Conservation (phyloP, 225 moss, liverwort and hornwort species). For the Physcomitrium patens region DNA sequence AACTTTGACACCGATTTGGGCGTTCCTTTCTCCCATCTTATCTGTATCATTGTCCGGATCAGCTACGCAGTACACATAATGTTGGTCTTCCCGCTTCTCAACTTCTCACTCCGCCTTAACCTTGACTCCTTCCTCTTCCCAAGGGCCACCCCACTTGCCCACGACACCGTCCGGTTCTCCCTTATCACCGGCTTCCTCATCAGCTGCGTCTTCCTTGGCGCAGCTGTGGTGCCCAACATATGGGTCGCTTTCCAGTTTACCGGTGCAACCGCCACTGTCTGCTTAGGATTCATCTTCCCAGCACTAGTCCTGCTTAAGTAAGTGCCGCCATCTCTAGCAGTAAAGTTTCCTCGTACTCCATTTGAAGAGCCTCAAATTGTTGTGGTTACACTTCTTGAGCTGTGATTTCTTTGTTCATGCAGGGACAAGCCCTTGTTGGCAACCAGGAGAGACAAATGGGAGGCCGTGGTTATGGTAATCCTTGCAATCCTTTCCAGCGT, state of each 20-base stretch:
- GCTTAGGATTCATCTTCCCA: slow-evolving; percentile 17
- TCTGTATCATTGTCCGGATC: slow-evolving; percentile 69
- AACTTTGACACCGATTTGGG: slow-evolving; percentile 84
- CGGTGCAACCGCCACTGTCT: slow-evolving; percentile 80
- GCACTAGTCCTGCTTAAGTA: no score
- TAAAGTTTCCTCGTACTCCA: no score
- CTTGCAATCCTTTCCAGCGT: slow-evolving; percentile 73
- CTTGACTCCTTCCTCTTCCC: slow-evolving; percentile 83
- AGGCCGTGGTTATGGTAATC: slow-evolving; percentile 76
- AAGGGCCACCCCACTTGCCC: slow-evolving; percentile 61
- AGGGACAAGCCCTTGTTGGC: slow-evolving; percentile 76
- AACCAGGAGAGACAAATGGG: slow-evolving; percentile 62
- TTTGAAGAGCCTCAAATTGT: not conserved
- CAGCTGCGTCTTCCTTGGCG: slow-evolving; percentile 69
- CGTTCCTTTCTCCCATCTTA: slow-evolving; percentile 64
- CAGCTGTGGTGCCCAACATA: slow-evolving; percentile 79
- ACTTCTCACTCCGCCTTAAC: slow-evolving; percentile 89
- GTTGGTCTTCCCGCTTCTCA: slow-evolving; percentile 92
- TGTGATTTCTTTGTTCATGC: slow-evolving; percentile 17
- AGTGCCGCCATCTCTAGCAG: not conserved
- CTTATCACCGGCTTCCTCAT: slow-evolving; percentile 67
- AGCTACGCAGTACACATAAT: slow-evolving; percentile 94
- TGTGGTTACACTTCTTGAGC: not conserved
- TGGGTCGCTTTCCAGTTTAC: slow-evolving; percentile 94
- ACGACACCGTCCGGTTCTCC: slow-evolving; percentile 63